phyloP scores from a whole-genome alignment of 2,329 filamentous ascomycete genomes.

The Arthrobotrys musiformis region DNA sequence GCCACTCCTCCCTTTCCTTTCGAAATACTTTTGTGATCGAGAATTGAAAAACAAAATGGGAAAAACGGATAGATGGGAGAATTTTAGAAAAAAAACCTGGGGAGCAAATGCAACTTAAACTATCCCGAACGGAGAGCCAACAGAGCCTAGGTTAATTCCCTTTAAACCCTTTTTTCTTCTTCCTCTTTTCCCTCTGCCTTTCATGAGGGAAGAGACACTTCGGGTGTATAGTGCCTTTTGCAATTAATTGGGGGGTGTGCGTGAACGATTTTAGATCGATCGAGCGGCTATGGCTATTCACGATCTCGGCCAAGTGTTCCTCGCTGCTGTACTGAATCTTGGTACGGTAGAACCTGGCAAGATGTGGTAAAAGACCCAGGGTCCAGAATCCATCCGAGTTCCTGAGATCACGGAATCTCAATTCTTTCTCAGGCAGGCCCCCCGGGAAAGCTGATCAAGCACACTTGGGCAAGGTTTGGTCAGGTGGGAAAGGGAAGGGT shows the following conservation, averaged over 20 bases:
- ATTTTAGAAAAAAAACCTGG: too few species aligned
- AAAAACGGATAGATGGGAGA: background rate
- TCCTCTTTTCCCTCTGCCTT: too few species aligned
- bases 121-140: slow-evolving; percentile 20
- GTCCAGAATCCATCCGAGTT: slow-evolving; percentile 10
- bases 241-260: too few species aligned
- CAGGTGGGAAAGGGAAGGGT: too few species aligned
- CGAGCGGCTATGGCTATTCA: slow-evolving; percentile 10
- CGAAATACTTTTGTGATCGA: background rate
- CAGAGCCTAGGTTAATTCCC: background rate
- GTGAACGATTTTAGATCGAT: slow-evolving; percentile 4
- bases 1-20: background rate
- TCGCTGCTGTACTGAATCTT: background rate
- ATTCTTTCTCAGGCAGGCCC: slow-evolving; percentile 3
- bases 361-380: background rate
- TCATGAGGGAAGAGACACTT: background rate
- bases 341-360: slow-evolving; percentile 1
- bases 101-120: slow-evolving; percentile 25
- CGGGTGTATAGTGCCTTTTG: slow-evolving; percentile 2
- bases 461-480: slow-evolving; percentile 9
- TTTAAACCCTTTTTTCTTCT: background rate
- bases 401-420: background rate
- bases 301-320: background rate
- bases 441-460: slow-evolving; percentile 1
- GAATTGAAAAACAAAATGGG: too few species aligned